phyloP scores from a whole-genome alignment of 1,284 basidiomycete species.

The Ganoderma boninense region DNA sequence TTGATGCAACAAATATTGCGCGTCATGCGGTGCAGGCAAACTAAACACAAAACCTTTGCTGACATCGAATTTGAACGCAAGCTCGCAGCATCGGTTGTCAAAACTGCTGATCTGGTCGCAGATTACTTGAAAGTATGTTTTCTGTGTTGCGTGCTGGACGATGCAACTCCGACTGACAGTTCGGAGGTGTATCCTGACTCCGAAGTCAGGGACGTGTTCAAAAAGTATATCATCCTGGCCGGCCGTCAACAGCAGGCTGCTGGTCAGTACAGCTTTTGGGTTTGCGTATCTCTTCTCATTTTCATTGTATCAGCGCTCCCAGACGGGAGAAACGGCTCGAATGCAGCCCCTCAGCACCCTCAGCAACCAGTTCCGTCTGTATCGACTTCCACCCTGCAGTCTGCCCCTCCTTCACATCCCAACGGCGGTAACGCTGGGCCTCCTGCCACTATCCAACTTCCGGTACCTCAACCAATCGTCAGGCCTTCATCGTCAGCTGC shows the following conservation, averaged over 20 bases:
- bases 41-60: not conserved
- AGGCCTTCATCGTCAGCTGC: not conserved
- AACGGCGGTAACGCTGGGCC: not conserved
- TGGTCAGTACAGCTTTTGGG: not conserved
- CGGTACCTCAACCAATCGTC: not conserved
- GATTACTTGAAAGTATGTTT: not conserved
- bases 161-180: not conserved
- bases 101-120: not conserved
- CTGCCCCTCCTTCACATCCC: not conserved
- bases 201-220: not conserved
- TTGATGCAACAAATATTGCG: not conserved
- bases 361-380: not conserved
- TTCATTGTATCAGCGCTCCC: not conserved
- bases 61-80: not conserved
- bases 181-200: not conserved
- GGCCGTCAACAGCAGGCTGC: not conserved
- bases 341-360: not conserved
- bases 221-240: not conserved
- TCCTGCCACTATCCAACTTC: not conserved
- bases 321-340: not conserved
- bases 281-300: not conserved
- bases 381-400: not conserved
- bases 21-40: not conserved
- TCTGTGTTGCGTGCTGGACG: not conserved
- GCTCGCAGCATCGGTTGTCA: not conserved